Base-by-base conservation (phyloP, 1,284 basidiomycete species). In the Naganishia cerealis region DNA sequence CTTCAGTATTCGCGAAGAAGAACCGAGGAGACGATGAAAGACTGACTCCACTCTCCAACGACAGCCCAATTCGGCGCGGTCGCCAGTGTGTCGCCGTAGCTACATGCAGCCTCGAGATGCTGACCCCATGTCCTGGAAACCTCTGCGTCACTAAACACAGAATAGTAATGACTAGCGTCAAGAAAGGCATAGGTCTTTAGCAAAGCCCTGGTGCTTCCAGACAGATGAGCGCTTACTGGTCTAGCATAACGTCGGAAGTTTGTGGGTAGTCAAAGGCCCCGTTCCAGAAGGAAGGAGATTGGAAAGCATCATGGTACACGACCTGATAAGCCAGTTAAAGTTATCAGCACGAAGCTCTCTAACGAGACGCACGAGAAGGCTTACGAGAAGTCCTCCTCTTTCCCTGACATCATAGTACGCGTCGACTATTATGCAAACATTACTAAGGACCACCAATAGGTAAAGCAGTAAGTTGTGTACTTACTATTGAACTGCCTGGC, bases 241-340 rank as follows among this genome's bases (percentile, higher is more conserved):
- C 94, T 80, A 96, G 85, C 29, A 88, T 85, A 33, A 94, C 92
- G 42, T 86, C 87, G 63, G 82, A 73, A 74, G 78, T 84, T n/a
- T 74, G 70, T 84, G 83, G 78, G 42, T 75, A 71, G 16, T 66
- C 53, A 52, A 69, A 71, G 18, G 50, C 67, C 2, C 63, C 63
- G n/a, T 71, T 67, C 70, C 70, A 71, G 67, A 50, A 71, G 15
- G 66, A 66, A n/a, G 61, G 81, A 40, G 86, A 82, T 78, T 92
- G 87, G 85, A 96, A 92, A 1, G 90, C 92, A 76, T 96, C 94
- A 75, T 91, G 88, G 63, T 95, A 85, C 67, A 92, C 82, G 21
- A 88, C 85, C 29, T 66, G 33, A 57, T 36, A 18, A 13, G 40
- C n/a, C 18, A 39, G 12, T 0, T 18, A 33, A 21, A 21, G 12